These are phyloP conservation scores for Aspergillus steynii DNA, from an alignment of 495 filamentous ascomycete genomes.

Conservation along the genomic window DNA sequence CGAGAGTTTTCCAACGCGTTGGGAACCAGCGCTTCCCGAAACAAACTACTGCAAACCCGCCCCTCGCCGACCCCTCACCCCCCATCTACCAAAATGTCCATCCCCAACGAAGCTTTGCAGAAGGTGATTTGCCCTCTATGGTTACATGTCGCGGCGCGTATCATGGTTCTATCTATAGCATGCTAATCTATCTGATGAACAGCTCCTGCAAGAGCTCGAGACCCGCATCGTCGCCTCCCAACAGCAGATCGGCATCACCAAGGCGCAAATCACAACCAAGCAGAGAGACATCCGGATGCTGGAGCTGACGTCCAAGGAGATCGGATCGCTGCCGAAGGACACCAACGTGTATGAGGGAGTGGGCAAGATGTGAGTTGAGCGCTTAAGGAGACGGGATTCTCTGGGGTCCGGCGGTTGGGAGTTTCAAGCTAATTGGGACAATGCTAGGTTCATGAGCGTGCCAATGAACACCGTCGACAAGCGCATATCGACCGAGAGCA, in stretches of 20 bases:
- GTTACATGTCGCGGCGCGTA: background rate
- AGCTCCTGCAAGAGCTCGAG: conserved; percentile 95
- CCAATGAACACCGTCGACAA: conserved; percentile 72
- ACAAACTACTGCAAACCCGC: background rate
- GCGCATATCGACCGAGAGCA: conserved; percentile 72
- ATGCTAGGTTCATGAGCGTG: conserved; percentile 77
- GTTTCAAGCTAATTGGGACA: background rate
- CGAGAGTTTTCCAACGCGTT: background rate
- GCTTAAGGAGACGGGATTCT: too few species aligned
- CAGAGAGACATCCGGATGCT: conserved; percentile 86
- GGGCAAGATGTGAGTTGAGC: conserved; percentile 80
- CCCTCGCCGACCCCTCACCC: conserved; percentile 5
- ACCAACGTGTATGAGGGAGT: conserved; percentile 92
- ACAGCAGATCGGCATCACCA: conserved; percentile 87
- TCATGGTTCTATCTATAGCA: background rate
- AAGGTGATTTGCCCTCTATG: conserved; percentile 59
- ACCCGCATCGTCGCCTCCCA: conserved; percentile 81
- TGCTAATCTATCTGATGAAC: conserved; percentile 18
- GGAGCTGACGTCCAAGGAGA: conserved; percentile 82
- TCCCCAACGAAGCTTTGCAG: conserved; percentile 91
- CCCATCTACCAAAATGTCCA: conserved; percentile 68
- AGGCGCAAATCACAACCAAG: conserved; percentile 80
- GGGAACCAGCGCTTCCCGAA: background rate
- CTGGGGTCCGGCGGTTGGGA: too few species aligned
- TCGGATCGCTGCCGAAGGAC: conserved; percentile 71